Evolutionary conservation across 129 eudicot genomes (phyloP).

Genomic region (Tagetes erecta): DNA sequence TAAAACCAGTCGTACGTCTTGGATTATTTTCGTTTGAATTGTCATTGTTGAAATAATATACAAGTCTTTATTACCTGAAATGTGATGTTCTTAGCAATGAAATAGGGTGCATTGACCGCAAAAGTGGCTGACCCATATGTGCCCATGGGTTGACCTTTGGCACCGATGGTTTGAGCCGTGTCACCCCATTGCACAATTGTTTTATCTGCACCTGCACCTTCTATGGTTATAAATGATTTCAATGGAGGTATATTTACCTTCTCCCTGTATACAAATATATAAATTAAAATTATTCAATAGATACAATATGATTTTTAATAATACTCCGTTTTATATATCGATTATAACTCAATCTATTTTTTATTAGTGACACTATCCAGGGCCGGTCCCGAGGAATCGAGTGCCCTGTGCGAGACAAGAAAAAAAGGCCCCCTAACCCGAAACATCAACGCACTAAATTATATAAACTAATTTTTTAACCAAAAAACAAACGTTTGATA

Average conservation of each 20-base stretch:
- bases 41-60: not conserved
- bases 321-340: too few species aligned
- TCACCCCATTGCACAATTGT: slow-evolving; percentile 94
- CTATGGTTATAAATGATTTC: slow-evolving; percentile 76
- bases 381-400: too few species aligned
- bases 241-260: slow-evolving; percentile 74
- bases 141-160: slow-evolving; percentile 72
- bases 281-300: too few species aligned
- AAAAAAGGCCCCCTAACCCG: too few species aligned
- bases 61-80: slow-evolving; percentile 46
- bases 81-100: slow-evolving; percentile 83
- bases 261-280: slow-evolving; percentile 46
- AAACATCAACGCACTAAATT: too few species aligned
- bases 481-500: too few species aligned
- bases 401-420: too few species aligned
- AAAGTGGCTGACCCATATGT: slow-evolving; percentile 92
- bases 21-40: not conserved
- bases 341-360: too few species aligned
- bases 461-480: too few species aligned
- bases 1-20: not conserved
- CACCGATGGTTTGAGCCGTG: slow-evolving; percentile 76
- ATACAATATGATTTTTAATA: too few species aligned
- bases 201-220: slow-evolving; percentile 90
- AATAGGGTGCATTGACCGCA: slow-evolving; percentile 89
- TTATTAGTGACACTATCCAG: too few species aligned